Percentiles rank a stretch among this genome's conserved stretches.
phyloP scores from a whole-genome alignment of 208 protist genomes.

The Trypanosoma theileri region DNA sequence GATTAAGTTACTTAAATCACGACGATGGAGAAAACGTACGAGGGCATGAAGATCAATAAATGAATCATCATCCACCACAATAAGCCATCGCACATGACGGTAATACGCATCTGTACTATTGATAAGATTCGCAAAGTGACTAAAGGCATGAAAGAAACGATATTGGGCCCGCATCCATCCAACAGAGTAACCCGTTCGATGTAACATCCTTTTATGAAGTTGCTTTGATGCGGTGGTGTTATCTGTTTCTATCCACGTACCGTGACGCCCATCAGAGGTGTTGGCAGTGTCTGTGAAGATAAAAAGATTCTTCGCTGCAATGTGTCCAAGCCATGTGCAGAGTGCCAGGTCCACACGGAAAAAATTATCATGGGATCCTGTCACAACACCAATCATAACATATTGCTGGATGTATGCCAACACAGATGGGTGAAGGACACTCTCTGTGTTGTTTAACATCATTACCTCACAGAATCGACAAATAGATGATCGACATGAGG shows the following conservation, averaged over 20 bases:
- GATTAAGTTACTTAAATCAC: conserved; percentile 3
- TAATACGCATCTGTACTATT: background rate
- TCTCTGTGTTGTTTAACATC: conserved; percentile 9
- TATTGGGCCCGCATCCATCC: conserved; percentile 32
- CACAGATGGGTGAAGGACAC: conserved; percentile 6
- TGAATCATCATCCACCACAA: conserved; percentile 31
- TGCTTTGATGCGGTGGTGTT: background rate
- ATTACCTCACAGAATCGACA: conserved; percentile 17
- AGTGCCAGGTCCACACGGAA: conserved; percentile 26
- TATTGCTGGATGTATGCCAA: conserved; percentile 13
- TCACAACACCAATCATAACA: conserved; percentile 25
- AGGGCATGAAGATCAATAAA: conserved; percentile 30
- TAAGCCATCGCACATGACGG: conserved; percentile 10
- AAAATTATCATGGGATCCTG: conserved; percentile 24
- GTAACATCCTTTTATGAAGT: conserved; percentile 1
- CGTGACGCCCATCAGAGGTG: conserved; percentile 20
- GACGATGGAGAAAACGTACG: conserved; percentile 10
- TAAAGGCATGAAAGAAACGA: conserved; percentile 23
- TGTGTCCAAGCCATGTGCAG: conserved; percentile 32
- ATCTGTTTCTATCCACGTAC: conserved; percentile 28
- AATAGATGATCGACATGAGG: background rate
- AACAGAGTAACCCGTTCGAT: conserved; percentile 17
- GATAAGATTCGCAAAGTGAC: conserved; percentile 5
- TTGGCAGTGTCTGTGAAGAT: conserved; percentile 27
- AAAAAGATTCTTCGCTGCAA: conserved; percentile 20